Evolutionary conservation across 805 yeast species (phyloP).

Genomic region (Metschnikowia aberdeeniae): DNA sequence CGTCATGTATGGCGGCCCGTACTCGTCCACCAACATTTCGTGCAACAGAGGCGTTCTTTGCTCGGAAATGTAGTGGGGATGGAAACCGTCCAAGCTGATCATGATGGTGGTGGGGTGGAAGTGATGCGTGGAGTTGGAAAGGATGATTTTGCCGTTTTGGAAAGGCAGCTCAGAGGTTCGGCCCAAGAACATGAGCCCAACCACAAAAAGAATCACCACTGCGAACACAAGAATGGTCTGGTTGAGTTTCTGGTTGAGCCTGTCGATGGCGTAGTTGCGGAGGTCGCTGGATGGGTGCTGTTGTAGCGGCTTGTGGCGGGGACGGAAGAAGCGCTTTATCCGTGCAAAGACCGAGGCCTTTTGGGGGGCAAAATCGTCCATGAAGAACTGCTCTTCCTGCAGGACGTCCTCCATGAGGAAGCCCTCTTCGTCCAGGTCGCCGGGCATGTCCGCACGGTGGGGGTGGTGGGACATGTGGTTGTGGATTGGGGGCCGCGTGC

Average conservation of each 20-base stretch:
- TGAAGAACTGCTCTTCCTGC: slow-evolving; percentile 6
- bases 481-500: background rate
- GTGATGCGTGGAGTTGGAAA: slow-evolving; percentile 60
- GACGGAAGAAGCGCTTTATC: background rate
- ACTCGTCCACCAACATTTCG: slow-evolving; percentile 46
- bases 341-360: background rate
- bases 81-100: slow-evolving; percentile 84
- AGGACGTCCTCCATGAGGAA: slow-evolving; percentile 18
- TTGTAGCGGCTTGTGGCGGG: slow-evolving; percentile 1
- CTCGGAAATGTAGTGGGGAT: slow-evolving; percentile 76
- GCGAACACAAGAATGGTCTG: slow-evolving; percentile 14
- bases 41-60: slow-evolving; percentile 69
- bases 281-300: background rate
- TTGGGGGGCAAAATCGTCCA: slow-evolving; percentile 13
- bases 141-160: slow-evolving; percentile 17
- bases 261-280: slow-evolving; percentile 24
- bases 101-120: slow-evolving; percentile 78
- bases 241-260: slow-evolving; percentile 23
- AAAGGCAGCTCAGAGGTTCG: background rate
- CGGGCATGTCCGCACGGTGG: slow-evolving; percentile 51
- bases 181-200: slow-evolving; percentile 8
- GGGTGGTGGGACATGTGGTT: slow-evolving; percentile 10
- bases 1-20: slow-evolving; percentile 75
- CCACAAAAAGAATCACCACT: slow-evolving; percentile 7
- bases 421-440: slow-evolving; percentile 49